A percentile compares a stretch with the other conserved stretches of the same genome.
Conservation (phyloP, 345 rosid species). For the Excoecaria agallocha region DNA sequence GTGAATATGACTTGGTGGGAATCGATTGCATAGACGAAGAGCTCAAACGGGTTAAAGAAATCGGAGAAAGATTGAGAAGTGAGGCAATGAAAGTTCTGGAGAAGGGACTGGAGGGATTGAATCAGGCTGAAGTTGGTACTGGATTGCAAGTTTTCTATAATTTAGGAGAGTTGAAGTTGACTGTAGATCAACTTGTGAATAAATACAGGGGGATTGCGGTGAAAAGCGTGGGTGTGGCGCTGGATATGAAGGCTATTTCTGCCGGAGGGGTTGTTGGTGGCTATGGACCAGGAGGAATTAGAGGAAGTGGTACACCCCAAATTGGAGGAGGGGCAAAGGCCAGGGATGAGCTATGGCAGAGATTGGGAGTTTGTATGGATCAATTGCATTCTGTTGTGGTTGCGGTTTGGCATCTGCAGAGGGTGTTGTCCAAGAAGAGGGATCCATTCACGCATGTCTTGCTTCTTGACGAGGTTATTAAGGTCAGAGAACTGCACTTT, state of each 20-base stretch:
- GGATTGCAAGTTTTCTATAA: constrained; percentile 20
- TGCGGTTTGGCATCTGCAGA: constrained; percentile 97
- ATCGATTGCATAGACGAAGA: constrained; percentile 78
- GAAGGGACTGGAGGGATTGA: constrained; percentile 94
- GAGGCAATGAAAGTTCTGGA: constrained; percentile 86
- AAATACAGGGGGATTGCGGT: constrained; percentile 78
- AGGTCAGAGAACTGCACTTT: constrained; percentile 40
- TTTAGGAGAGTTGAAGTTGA: constrained; percentile 50
- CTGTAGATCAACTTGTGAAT: constrained; percentile 77
- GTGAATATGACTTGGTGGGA: constrained; percentile 70
- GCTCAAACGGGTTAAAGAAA: neutral
- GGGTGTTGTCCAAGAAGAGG: constrained; percentile 92
- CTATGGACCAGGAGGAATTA: constrained; percentile 85
- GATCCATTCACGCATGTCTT: constrained; percentile 94
- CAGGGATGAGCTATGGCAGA: constrained; percentile 91
- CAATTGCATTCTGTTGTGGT: constrained; percentile 73
- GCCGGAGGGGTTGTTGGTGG: constrained; percentile 46
- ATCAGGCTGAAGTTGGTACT: constrained; percentile 96
- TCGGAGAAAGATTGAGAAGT: constrained; percentile 57
- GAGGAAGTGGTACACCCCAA: constrained; percentile 89
- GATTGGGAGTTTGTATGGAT: constrained; percentile 84
- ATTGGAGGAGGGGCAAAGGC: constrained; percentile 90
- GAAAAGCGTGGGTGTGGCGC: constrained; percentile 67
- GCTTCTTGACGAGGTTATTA: constrained; percentile 88
- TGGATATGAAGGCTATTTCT: constrained; percentile 94